phyloP scores from a whole-genome alignment of 495 filamentous ascomycete genomes.

The Penicillium silybi region DNA sequence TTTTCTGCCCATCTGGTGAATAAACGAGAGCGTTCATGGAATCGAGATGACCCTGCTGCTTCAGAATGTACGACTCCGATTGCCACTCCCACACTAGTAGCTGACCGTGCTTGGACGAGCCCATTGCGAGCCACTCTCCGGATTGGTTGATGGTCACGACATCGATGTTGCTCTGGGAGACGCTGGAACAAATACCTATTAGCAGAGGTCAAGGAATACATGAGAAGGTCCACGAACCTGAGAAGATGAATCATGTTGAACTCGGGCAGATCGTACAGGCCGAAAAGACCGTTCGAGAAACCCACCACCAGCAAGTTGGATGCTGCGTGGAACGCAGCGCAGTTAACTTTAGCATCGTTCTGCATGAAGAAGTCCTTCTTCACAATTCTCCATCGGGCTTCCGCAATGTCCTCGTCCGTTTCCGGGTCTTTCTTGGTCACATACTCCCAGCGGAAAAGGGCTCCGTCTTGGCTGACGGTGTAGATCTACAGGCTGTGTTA shows the following conservation, averaged over 20 bases:
- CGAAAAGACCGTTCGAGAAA: constrained; percentile 91
- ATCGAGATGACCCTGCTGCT: constrained; percentile 96
- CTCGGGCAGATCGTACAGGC: constrained; percentile 92
- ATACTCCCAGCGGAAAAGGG: constrained; percentile 64
- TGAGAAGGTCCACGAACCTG: constrained; percentile 37
- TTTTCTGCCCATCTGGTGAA: constrained; percentile 86
- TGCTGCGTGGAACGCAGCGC: constrained; percentile 79
- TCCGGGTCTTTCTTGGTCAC: constrained; percentile 51
- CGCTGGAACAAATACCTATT: constrained; percentile 49
- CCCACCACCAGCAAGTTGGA: constrained; percentile 86
- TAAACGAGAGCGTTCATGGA: constrained; percentile 93
- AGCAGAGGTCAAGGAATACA: constrained; percentile 10
- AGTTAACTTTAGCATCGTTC: constrained; percentile 79
- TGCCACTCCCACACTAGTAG: constrained; percentile 99
- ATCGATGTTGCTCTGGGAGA: constrained; percentile 94
- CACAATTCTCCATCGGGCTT: constrained; percentile 78
- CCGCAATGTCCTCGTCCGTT: constrained; percentile 56
- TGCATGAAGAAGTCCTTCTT: constrained; percentile 91
- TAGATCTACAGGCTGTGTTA: constrained; percentile 60
- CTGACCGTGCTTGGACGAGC: constrained; percentile 92
- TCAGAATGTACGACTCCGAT: constrained; percentile 97
- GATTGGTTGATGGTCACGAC: constrained; percentile 87
- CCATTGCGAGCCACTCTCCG: constrained; percentile 96
- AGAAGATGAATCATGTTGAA: constrained; percentile 91
- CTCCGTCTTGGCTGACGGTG: constrained; percentile 65